Conservation (phyloP, 768 basidiomycete genomes). For the Tulasnella sp. region DNA sequence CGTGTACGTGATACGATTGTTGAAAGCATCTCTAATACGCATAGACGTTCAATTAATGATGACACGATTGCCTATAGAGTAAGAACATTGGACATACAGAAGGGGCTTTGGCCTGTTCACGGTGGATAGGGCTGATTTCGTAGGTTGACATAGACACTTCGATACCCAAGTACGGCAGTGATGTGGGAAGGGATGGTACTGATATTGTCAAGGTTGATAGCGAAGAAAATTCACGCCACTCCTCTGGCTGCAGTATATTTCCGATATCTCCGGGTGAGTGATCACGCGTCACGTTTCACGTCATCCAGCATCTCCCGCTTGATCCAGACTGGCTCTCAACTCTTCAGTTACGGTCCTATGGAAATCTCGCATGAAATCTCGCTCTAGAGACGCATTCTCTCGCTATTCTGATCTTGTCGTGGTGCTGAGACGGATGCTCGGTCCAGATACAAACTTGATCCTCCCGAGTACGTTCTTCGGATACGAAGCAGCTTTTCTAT, state of each 20-base stretch:
- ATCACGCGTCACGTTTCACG: too few relatives aligned
- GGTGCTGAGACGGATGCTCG: too few relatives aligned
- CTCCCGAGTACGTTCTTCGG: too few relatives aligned
- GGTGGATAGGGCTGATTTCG: slow-evolving; percentile 99
- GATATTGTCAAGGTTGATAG: slow-evolving; percentile 97
- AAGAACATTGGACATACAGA: slow-evolving; percentile 89
- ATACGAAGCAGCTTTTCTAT: too few relatives aligned
- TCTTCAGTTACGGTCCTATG: too few relatives aligned
- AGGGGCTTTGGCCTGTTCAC: slow-evolving; percentile 92
- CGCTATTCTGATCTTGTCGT: too few relatives aligned
- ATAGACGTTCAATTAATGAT: slow-evolving; percentile 87
- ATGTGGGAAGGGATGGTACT: slow-evolving; percentile 94
- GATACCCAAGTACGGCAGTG: slow-evolving; percentile 82
- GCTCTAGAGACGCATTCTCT: too few relatives aligned
- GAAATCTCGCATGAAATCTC: too few relatives aligned
- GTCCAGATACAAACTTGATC: too few relatives aligned
- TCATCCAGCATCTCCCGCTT: too few relatives aligned
- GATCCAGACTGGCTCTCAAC: too few relatives aligned
- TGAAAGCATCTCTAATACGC: slow-evolving; percentile 89
- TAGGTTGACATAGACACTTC: slow-evolving; percentile 97
- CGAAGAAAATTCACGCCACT: slow-evolving; percentile 86
- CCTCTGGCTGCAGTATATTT: slow-evolving; percentile 19
- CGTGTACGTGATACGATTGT: slow-evolving; percentile 98
- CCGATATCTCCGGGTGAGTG: too few relatives aligned
- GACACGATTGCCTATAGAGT: slow-evolving; percentile 82